Evolutionary conservation across 352 stramenopile species (phyloP).

Genomic region (Phytopythium kandeliae): DNA sequence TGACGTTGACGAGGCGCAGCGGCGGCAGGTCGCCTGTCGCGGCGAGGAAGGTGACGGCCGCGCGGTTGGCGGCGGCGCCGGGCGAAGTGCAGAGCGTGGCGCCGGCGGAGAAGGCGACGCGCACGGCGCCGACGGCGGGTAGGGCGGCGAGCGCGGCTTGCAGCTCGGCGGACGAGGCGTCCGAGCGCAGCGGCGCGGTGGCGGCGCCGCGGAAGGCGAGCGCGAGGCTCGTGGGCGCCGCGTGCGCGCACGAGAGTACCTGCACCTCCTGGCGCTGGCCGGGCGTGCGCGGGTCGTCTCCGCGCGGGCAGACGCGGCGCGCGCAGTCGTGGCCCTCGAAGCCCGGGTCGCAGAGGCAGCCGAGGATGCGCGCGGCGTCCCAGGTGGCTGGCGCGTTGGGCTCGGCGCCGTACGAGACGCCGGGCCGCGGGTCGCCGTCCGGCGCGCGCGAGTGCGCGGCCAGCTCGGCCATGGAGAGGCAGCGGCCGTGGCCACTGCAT

Average conservation of each 20-base stretch:
- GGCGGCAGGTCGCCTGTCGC: constrained; percentile 50
- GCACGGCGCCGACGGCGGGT: constrained; percentile 26
- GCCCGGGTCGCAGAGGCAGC: constrained; percentile 67
- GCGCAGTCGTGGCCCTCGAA: constrained; percentile 54
- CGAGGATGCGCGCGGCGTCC: constrained; percentile 80
- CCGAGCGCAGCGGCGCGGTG: constrained; percentile 33
- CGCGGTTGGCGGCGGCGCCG: constrained; percentile 31
- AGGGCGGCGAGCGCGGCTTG: constrained; percentile 38
- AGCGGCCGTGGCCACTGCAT: constrained; percentile 51
- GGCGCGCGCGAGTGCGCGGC: constrained; percentile 28
- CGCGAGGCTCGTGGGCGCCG: constrained; percentile 36
- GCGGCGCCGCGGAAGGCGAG: constrained; percentile 54
- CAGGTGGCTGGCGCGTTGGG: constrained; percentile 61
- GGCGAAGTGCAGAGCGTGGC: constrained; percentile 38
- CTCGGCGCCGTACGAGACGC: constrained; percentile 53
- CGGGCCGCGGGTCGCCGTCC: constrained; percentile 42
- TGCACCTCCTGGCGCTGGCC: constrained; percentile 58
- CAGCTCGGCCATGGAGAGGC: constrained; percentile 67
- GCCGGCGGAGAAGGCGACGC: constrained; percentile 50
- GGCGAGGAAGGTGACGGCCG: constrained; percentile 56
- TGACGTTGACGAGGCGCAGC: constrained; percentile 28
- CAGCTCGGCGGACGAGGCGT: constrained; percentile 24
- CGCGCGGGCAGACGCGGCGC: constrained; percentile 44
- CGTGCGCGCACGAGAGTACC: constrained; percentile 45
- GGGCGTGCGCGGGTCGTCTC: constrained; percentile 63